Evolutionary conservation across 805 yeast species (phyloP).

Genomic region (Wickerhamomyces bisporus): DNA sequence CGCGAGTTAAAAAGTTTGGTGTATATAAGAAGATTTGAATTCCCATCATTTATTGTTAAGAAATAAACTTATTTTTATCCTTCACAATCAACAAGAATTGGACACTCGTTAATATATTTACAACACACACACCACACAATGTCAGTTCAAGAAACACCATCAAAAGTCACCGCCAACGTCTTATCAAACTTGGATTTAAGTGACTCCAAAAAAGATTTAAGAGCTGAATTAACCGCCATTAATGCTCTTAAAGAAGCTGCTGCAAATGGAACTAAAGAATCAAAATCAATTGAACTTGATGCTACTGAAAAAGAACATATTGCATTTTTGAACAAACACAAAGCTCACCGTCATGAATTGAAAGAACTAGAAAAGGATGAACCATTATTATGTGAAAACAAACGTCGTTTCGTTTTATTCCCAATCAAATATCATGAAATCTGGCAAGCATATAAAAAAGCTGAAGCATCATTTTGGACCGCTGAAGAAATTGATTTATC

Average conservation of each 20-base stretch:
- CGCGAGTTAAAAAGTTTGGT: not conserved
- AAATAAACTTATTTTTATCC: no score
- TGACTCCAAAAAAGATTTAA: constrained; percentile 39
- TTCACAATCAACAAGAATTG: no score
- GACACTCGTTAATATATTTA: no score
- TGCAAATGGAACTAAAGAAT: constrained; percentile 10
- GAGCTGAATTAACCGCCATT: constrained; percentile 35
- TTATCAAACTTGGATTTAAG: constrained; percentile 47
- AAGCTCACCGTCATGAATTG: constrained; percentile 65
- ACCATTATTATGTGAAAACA: constrained; percentile 83
- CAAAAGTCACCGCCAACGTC: constrained; percentile 57
- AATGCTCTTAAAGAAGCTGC: constrained; percentile 32
- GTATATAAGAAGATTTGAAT: no score
- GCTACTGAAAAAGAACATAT: constrained; percentile 38
- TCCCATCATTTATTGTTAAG: no score
- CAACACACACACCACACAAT: constrained; percentile 19
- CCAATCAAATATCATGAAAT: constrained; percentile 96
- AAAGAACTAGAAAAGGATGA: constrained; percentile 79
- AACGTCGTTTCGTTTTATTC: constrained; percentile 84
- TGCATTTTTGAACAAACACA: constrained; percentile 55
- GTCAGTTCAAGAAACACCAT: constrained; percentile 63
- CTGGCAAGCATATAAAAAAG: constrained; percentile 98
- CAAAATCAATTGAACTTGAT: constrained; percentile 21
- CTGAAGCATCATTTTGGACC: constrained; percentile 99
- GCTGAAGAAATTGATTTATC: constrained; percentile 97